These are phyloP conservation scores for Voacanga thouarsii DNA, from an alignment of 257 asterid species.

Conservation along the genomic window DNA sequence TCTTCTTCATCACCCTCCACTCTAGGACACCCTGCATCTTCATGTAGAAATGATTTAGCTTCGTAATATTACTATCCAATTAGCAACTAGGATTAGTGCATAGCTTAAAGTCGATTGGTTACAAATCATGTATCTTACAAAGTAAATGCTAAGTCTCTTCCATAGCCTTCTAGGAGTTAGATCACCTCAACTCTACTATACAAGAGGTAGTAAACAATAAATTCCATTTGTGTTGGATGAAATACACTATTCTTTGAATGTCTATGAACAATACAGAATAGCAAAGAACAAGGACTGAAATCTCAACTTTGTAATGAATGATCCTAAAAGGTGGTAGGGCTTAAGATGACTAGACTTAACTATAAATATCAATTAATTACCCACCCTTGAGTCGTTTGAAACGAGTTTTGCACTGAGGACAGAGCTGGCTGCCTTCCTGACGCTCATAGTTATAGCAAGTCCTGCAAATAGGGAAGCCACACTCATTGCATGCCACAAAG, in stretches of 20 bases:
- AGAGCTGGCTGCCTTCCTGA: conserved; percentile 32
- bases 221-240: neutral
- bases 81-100: neutral
- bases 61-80: neutral
- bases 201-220: neutral
- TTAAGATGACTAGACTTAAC: neutral
- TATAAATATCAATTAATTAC: neutral
- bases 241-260: neutral
- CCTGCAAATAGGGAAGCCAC: conserved; percentile 39
- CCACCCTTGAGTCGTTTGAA: conserved; percentile 34
- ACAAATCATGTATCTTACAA: neutral
- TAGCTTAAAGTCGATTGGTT: neutral
- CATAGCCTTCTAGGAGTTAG: neutral
- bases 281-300: too few relatives aligned
- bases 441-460: conserved; percentile 43
- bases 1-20: conserved; percentile 38
- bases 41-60: neutral
- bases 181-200: neutral
- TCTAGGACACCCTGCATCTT: conserved; percentile 30
- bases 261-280: neutral
- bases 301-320: neutral
- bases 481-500: conserved; percentile 36
- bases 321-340: neutral
- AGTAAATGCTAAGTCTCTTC: neutral
- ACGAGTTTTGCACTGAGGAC: conserved; percentile 42